These are phyloP conservation scores for Magnaporthales sp. DNA, from an alignment of 2,329 filamentous ascomycete species.

Conservation along the genomic window DNA sequence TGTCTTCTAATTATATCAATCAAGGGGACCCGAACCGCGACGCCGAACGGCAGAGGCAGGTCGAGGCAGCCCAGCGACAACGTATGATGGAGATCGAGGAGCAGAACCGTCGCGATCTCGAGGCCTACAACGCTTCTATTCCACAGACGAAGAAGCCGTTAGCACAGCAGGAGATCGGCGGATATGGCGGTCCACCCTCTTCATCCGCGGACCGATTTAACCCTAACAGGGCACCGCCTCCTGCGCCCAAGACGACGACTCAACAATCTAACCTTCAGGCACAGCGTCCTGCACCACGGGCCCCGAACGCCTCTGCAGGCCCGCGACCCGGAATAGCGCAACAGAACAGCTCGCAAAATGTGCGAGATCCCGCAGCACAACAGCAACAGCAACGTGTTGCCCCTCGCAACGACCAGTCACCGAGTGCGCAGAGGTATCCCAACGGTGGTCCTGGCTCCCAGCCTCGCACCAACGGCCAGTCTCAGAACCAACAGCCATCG, in stretches of 20 bases:
- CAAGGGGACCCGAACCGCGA: constrained; percentile 39
- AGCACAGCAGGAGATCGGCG: constrained; percentile 84
- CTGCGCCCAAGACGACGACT: constrained; percentile 49
- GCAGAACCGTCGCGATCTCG: constrained; percentile 64
- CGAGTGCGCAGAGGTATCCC: constrained; percentile 48
- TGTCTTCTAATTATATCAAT: constrained; percentile 43
- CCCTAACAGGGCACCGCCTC: constrained; percentile 75
- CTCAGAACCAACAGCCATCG: constrained; percentile 33
- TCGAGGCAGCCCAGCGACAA: constrained; percentile 47
- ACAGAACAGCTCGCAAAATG: constrained; percentile 40
- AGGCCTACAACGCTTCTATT: constrained; percentile 82
- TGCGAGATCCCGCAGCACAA: constrained; percentile 28
- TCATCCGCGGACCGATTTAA: constrained; percentile 64
- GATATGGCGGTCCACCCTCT: constrained; percentile 45
- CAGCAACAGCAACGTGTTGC: constrained; percentile 33
- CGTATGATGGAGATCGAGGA: constrained; percentile 51
- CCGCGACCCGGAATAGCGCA: constrained; percentile 36
- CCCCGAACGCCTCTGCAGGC: constrained; percentile 39
- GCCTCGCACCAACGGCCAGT: constrained; percentile 35
- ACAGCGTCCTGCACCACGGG: constrained; percentile 74
- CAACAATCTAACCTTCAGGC: constrained; percentile 50
- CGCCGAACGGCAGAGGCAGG: constrained; percentile 53
- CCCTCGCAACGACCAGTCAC: constrained; percentile 37
- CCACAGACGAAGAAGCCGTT: constrained; percentile 72
- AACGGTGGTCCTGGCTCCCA: constrained; percentile 42